A percentile compares a stretch with the other conserved stretches of the same genome.
These are phyloP conservation scores for Lathyrus oleraceus DNA, from an alignment of 306 rosid species.

Conservation along the genomic window DNA sequence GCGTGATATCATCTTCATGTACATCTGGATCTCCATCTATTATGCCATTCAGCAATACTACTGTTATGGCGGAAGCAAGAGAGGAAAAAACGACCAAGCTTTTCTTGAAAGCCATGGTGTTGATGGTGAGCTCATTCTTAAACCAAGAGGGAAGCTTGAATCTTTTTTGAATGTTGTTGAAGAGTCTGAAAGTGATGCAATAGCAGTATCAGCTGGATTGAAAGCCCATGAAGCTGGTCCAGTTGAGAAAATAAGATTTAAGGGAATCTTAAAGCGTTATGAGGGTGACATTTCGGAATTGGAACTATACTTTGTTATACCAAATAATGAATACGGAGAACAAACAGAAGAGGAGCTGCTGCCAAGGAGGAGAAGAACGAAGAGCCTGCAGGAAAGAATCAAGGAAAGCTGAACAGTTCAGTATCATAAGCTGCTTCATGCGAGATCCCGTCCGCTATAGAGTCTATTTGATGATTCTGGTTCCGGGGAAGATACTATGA, in stretches of 20 bases:
- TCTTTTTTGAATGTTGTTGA: conserved; percentile 54
- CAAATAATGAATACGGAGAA: too few relatives aligned
- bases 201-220: conserved; percentile 88
- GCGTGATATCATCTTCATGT: conserved; percentile 53
- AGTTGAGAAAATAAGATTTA: conserved; percentile 85
- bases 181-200: conserved; percentile 74
- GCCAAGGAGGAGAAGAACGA: too few relatives aligned
- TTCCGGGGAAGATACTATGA: too few relatives aligned
- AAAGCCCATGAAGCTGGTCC: conserved; percentile 82
- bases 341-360: too few relatives aligned
- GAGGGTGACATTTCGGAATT: too few relatives aligned
- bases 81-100: conserved; percentile 53
- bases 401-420: too few relatives aligned
- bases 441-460: too few relatives aligned
- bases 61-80: conserved; percentile 36
- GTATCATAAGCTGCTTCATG: too few relatives aligned
- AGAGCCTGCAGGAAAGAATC: too few relatives aligned
- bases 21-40: conserved; percentile 51
- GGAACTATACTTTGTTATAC: too few relatives aligned
- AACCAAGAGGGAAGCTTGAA: conserved; percentile 55
- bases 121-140: conserved; percentile 48
- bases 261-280: conserved; percentile 88
- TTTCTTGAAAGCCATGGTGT: conserved; percentile 46
- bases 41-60: conserved; percentile 36
- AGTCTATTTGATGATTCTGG: too few relatives aligned